Evolutionary conservation across 441 rosid species (phyloP), one percentile per base, ranked within the genome.

Genomic region (Croton laevigatus): DNA sequence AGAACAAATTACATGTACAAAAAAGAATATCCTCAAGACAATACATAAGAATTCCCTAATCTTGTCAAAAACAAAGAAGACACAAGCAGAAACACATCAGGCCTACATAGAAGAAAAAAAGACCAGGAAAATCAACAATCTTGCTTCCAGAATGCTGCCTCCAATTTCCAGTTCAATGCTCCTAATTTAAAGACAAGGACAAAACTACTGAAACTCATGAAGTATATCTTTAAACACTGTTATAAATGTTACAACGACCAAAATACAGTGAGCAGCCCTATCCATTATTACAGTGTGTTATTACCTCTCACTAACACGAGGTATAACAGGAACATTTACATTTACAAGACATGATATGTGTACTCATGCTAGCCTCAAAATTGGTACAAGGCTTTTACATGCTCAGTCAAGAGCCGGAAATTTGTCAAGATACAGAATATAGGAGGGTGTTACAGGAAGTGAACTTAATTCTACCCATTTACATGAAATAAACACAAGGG

Each of bases 401-500:
- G 73, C 70, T 69, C 60, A 52, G n/a, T 48, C 52, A 19, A 7
- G 75, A 63, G 70, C 59, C 62, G 51, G 45, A 20, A 42, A 37
- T 38, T n/a, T 27, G 46, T 52, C 62, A 59, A 73, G 34, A 60
- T 27, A 75, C 76, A 76, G 32, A 69, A 64, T 11, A 34, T 68
- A 66, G 34, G 74, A 72, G 77, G 78, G 78, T 71, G 34, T 71
- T 71, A 71, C 69, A 70, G 59, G 70, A 38, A 27, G 45, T 78
- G 66, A 55, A 72, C 75, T 77, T 73, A 81, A 75, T 69, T 65
- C 13, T 57, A 73, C 62, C 44, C 59, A 51, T 75, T 58, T 75
- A 81, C 81, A 83, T 42, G 58, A 62, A 53, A 60, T 9, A 70
- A 59, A 40, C 61, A 49, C 5, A 37, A 42, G 5, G 20, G 36